These are phyloP conservation scores for Cystobasidiaceae sp. DNA, from an alignment of 1,284 basidiomycete species.

Conservation along the genomic window DNA sequence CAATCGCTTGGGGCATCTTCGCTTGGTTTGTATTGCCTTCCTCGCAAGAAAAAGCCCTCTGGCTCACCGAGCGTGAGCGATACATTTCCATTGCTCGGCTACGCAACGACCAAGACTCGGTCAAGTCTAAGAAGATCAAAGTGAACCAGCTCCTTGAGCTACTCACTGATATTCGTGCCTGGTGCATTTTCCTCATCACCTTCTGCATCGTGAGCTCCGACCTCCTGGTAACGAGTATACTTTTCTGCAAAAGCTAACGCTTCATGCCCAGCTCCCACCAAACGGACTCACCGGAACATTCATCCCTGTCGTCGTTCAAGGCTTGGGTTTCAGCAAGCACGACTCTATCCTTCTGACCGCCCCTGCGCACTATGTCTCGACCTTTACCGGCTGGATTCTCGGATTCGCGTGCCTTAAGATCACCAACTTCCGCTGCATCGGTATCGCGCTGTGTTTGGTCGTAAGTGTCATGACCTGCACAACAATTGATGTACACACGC, in stretches of 20 bases:
- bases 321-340: background rate
- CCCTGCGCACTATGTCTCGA: background rate
- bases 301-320: background rate
- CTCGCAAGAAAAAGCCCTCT: background rate
- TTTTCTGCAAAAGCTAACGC: no score
- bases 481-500: background rate
- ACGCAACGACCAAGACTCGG: background rate
- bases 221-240: no score
- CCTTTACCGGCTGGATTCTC: background rate
- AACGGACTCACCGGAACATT: background rate
- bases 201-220: no score
- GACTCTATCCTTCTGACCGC: background rate
- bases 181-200: background rate
- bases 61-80: background rate
- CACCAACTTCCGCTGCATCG: background rate
- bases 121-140: background rate
- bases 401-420: background rate
- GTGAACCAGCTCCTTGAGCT: background rate
- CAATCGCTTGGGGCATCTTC: background rate
- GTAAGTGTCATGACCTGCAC: background rate
- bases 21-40: background rate
- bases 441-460: background rate
- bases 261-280: background rate
- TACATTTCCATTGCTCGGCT: conserved; percentile 3
- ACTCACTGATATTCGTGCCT: background rate